Percentiles rank a stretch among this genome's conserved stretches.
These are phyloP conservation scores for Fusarium devonianum DNA, from an alignment of 2,329 filamentous ascomycete genomes.

Conservation along the genomic window DNA sequence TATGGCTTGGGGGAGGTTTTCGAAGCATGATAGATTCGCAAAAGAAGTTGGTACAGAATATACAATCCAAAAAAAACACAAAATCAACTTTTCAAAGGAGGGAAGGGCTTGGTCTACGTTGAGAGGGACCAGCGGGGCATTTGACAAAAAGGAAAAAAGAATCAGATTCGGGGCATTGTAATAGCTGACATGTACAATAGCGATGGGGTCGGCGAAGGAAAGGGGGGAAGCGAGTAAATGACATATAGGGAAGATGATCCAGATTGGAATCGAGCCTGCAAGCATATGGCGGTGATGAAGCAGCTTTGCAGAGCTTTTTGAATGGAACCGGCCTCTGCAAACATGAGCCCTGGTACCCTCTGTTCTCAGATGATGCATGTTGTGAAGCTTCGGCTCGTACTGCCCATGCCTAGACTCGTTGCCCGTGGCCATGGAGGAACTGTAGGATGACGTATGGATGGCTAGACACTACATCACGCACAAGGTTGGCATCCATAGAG, in stretches of 20 bases:
- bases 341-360: conserved; percentile 27
- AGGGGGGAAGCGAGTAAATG: conserved; percentile 19
- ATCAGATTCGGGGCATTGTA: conserved; percentile 31
- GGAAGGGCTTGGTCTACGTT: conserved; percentile 3
- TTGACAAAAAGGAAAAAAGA: conserved; percentile 13
- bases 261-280: conserved; percentile 39
- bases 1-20: conserved; percentile 22
- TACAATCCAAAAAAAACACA: conserved; percentile 22
- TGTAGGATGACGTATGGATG: not conserved
- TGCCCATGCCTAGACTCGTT: no score
- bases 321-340: conserved; percentile 36
- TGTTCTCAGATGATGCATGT: conserved; percentile 12
- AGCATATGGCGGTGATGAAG: conserved; percentile 11
- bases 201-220: conserved; percentile 25
- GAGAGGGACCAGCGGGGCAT: conserved; percentile 12
- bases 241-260: conserved; percentile 39
- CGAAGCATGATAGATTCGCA: conserved; percentile 43
- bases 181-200: conserved; percentile 42
- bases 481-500: not conserved
- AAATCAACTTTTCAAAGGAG: conserved; percentile 26
- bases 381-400: conserved; percentile 6
- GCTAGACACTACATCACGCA: no score
- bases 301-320: conserved; percentile 33
- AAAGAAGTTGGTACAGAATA: conserved; percentile 32
- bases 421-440: not conserved